A percentile compares a stretch with the other conserved stretches of the same genome.
These are phyloP conservation scores for Bauhinia variegata DNA, from an alignment of 306 rosid genomes.

Conservation along the genomic window DNA sequence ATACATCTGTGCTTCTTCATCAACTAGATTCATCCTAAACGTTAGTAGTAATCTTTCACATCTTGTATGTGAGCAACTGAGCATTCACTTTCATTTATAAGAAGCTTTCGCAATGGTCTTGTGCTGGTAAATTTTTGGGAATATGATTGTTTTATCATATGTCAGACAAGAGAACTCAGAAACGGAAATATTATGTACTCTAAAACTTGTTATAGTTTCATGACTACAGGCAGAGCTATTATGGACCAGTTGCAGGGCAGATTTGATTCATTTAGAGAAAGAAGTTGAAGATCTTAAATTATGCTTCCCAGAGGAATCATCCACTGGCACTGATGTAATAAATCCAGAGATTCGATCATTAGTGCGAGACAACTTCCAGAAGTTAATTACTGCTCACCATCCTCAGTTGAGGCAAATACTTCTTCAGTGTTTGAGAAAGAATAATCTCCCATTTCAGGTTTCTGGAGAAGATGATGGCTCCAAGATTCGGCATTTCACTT, in stretches of 20 bases:
- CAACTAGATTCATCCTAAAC: slow-evolving; percentile 24
- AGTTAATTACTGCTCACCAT: slow-evolving; percentile 47
- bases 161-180: slow-evolving; percentile 3
- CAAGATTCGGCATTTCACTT: slow-evolving; percentile 49
- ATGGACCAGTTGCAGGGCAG: slow-evolving; percentile 64
- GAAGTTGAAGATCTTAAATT: slow-evolving; percentile 43
- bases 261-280: slow-evolving; percentile 57
- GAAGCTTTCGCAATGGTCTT: background rate
- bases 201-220: slow-evolving; percentile 43
- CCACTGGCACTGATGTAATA: slow-evolving; percentile 37
- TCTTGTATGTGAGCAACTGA: slow-evolving; percentile 6
- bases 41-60: background rate
- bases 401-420: slow-evolving; percentile 59
- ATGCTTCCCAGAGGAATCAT: slow-evolving; percentile 50
- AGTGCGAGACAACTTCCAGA: slow-evolving; percentile 48
- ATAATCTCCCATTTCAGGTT: slow-evolving; percentile 35
- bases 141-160: slow-evolving; percentile 34
- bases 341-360: slow-evolving; percentile 42
- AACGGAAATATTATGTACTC: slow-evolving; percentile 21
- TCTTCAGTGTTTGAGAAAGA: slow-evolving; percentile 68
- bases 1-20: slow-evolving; percentile 12
- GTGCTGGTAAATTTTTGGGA: background rate
- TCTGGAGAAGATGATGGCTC: slow-evolving; percentile 60
- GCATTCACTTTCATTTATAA: slow-evolving; percentile 11
- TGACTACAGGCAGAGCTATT: slow-evolving; percentile 72